Evolutionary conservation across 192 early-diverging fungal species (phyloP), one percentile per base, ranked within the genome.

Genomic region (Martensiomyces pterosporus): DNA sequence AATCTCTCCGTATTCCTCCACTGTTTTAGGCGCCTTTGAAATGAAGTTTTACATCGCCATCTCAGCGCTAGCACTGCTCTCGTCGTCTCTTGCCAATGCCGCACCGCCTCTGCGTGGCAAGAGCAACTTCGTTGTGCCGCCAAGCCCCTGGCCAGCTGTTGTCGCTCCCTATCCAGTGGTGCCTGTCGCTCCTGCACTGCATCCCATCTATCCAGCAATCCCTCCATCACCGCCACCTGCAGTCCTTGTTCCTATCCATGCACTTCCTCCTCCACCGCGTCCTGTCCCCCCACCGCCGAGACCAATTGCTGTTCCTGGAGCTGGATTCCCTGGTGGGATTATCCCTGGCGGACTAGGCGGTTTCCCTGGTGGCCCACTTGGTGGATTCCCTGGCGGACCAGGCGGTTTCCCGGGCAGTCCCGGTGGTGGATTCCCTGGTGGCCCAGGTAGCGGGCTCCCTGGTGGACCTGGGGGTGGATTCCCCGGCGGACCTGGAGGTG

Each of bases 31-130:
- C 12, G 6, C 12, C 29, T 32, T 32, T 32, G 29, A 5, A 32
- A 70, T 70, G 67, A 70, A 63, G 55, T 45, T 70, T n/a, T 32
- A 43, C 2, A 24, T 63, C 43, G 67, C 60, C n/a, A 63, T 70
- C 25, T 43, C 60, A 16, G 41, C 60, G 23, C 51, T 70, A 21
- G 55, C 67, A 6, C 39, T 57, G 24, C 13, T 63, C 16, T 51
- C 49, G 15, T n/a, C 55, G 13, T 47, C 50, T 6, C 14, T 38
- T 29, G 60, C 50, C 4, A n/a, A n/a, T n/a, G n/a, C n/a, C n/a
- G n/a, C n/a, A n/a, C n/a, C n/a, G n/a, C n/a, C n/a, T n/a, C n/a
- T n/a, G n/a, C n/a, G n/a, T n/a, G n/a, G n/a, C n/a, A n/a, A n/a
- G n/a, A n/a, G n/a, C n/a, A n/a, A n/a, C n/a, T n/a, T n/a, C n/a